phyloP scores from a whole-genome alignment of 2,329 filamentous ascomycete species.

The Stagonosporopsis chrysanthemi region DNA sequence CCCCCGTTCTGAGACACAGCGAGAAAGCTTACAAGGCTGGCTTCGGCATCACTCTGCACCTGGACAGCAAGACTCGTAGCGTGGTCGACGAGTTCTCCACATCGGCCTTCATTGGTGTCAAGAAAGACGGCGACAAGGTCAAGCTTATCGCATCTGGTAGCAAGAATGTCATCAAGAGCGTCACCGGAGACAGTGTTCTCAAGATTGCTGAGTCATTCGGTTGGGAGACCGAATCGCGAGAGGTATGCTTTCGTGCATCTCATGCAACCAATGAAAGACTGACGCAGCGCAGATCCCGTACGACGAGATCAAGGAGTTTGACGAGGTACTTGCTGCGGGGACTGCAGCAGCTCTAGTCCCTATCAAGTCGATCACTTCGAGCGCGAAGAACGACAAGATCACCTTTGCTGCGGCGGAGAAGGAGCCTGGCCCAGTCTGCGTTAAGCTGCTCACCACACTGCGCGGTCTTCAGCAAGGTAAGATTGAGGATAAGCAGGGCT shows the following conservation, averaged over 20 bases:
- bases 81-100: constrained; percentile 97
- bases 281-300: constrained; percentile 65
- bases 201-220: constrained; percentile 79
- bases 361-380: constrained; percentile 86
- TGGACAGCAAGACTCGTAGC: constrained; percentile 83
- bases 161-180: constrained; percentile 84
- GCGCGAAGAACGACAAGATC: constrained; percentile 63
- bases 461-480: constrained; percentile 88
- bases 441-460: constrained; percentile 75
- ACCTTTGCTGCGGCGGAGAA: constrained; percentile 64
- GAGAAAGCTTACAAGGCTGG: constrained; percentile 80
- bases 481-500: constrained; percentile 77
- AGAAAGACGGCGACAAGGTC: constrained; percentile 65
- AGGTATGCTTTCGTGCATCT: constrained; percentile 56
- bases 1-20: constrained; percentile 86
- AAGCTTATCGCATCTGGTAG: constrained; percentile 89
- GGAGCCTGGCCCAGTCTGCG: constrained; percentile 76
- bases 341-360: constrained; percentile 92
- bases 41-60: constrained; percentile 92
- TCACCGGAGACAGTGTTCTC: constrained; percentile 81
- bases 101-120: constrained; percentile 86
- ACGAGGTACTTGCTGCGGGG: constrained; percentile 88
- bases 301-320: constrained; percentile 67
- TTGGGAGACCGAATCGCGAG: constrained; percentile 81
- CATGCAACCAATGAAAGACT: not conserved